Conservation (phyloP, 805 yeast species). For the Debaryomyces tyrocola region DNA sequence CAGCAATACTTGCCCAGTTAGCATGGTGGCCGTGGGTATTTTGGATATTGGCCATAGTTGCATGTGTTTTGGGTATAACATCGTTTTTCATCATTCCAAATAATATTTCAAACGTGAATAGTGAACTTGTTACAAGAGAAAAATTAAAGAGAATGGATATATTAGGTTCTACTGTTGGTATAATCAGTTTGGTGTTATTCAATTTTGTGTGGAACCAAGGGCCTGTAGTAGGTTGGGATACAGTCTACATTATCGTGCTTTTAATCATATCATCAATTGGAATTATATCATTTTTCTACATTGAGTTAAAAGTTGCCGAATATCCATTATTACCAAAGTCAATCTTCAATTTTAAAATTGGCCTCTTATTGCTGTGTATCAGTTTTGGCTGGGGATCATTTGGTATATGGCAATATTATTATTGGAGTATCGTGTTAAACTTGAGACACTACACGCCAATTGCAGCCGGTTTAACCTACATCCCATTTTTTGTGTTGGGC, state of each 20-base stretch:
- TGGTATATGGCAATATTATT: conserved; percentile 71
- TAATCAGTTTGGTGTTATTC: conserved; percentile 59
- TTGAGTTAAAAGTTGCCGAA: conserved; percentile 46
- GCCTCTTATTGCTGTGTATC: conserved; percentile 50
- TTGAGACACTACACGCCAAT: conserved; percentile 46
- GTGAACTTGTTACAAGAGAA: conserved; percentile 5
- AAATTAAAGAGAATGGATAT: conserved; percentile 17
- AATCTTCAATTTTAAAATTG: conserved; percentile 44
- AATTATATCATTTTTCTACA: conserved; percentile 41
- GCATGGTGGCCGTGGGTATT: conserved; percentile 65
- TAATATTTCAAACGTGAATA: conserved; percentile 3
- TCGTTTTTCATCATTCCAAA: conserved; percentile 42
- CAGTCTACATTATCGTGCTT: conserved; percentile 56
- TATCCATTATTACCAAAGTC: conserved; percentile 57
- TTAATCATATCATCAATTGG: conserved; percentile 51
- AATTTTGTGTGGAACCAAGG: conserved; percentile 78
- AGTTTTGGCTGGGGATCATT: conserved; percentile 77
- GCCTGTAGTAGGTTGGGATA: conserved; percentile 67
- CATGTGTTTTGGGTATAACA: conserved; percentile 27
- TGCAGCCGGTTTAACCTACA: conserved; percentile 37
- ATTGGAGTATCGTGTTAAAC: conserved; percentile 51
- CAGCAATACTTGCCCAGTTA: conserved; percentile 45
- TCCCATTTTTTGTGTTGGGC: conserved; percentile 54
- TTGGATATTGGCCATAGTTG: conserved; percentile 46
- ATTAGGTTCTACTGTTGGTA: conserved; percentile 47